Base-by-base conservation (phyloP, 176 grass and related monocot genomes). In the Coix lacrymajobi region DNA sequence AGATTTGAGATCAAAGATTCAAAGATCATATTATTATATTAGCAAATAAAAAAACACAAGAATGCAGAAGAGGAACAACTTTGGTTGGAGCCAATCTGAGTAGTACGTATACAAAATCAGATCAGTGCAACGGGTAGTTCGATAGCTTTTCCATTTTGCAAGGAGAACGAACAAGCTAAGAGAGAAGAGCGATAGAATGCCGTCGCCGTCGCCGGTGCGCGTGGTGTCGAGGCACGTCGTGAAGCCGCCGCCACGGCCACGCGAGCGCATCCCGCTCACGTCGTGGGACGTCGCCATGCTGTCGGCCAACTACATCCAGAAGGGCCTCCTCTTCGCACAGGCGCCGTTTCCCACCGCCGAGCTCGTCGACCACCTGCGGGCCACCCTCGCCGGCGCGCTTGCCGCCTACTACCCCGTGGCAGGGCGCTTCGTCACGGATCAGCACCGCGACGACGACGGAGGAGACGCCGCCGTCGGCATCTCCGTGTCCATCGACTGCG, bases 401-500 rank as follows among this genome's bases (percentile, higher is more conserved):
- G 34, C 8, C 49, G 17, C 38, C 68, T 69, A 69, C 66, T 41
- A 69, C 11, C 66, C 66, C 20, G 66, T 69, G 10, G 66, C 66
- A 11, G 36, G 94, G 5, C 83, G 91, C 37, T 38, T 96, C 20
- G 61, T 39, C 25, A 66, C 43, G 0, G 80, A 87, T 2, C 64
- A 64, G 7, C 84, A 73, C 56, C 78, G 9, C 4, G 86, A 86
- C 5, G 83, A 11, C 8, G 1, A 36, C 16, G 3, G 4, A 2
- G 5, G 5, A 5, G 85, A 82, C 33, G 22, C 39, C 8, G 44
- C 81, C 4, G 19, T 77, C 5, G 75, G 69, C 9, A 65, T 69
- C 56, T 86, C 67, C 8, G 76, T 90, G 25, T 85, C 84, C 71
- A 40, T 92, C 25, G 90, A 89, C 28, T 85, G 92, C 76, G 56